Conservation (phyloP, 148 eudicot species). For the Fagopyrum esculentum region DNA sequence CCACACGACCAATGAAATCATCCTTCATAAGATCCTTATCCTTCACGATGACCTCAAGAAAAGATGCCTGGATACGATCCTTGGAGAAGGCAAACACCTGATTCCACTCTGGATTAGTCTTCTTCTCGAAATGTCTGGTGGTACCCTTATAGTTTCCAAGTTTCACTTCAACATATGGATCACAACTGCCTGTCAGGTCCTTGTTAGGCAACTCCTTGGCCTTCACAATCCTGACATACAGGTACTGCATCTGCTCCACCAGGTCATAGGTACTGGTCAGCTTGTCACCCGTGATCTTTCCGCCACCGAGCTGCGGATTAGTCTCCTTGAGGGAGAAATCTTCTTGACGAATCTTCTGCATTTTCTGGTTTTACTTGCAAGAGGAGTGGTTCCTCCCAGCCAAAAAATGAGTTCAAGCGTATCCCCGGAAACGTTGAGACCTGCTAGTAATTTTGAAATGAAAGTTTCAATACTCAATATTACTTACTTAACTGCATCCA, state of each 20-base stretch:
- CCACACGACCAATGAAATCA: constrained; percentile 46
- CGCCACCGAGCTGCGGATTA: constrained; percentile 54
- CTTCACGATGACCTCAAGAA: constrained; percentile 50
- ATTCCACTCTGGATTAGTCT: constrained; percentile 52
- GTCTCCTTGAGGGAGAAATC: constrained; percentile 62
- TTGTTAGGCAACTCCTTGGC: constrained; percentile 50
- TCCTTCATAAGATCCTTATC: constrained; percentile 57
- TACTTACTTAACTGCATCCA: neutral
- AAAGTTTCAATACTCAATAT: neutral
- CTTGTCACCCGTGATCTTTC: constrained; percentile 47
- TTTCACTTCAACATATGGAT: constrained; percentile 57
- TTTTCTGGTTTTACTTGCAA: constrained; percentile 15
- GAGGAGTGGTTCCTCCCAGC: neutral
- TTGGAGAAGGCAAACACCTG: constrained; percentile 62
- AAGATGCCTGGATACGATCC: constrained; percentile 48
- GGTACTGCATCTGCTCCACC: constrained; percentile 67
- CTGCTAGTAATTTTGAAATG: neutral
- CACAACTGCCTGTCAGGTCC: constrained; percentile 49
- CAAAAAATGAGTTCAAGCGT: neutral
- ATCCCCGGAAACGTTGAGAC: neutral
- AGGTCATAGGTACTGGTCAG: constrained; percentile 61
- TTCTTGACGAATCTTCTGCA: constrained; percentile 47
- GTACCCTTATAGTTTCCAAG: constrained; percentile 61
- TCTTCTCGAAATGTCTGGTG: constrained; percentile 54
- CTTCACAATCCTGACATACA: constrained; percentile 61